Base-by-base conservation (phyloP, 345 rosid species). In the Camelina laxa region DNA sequence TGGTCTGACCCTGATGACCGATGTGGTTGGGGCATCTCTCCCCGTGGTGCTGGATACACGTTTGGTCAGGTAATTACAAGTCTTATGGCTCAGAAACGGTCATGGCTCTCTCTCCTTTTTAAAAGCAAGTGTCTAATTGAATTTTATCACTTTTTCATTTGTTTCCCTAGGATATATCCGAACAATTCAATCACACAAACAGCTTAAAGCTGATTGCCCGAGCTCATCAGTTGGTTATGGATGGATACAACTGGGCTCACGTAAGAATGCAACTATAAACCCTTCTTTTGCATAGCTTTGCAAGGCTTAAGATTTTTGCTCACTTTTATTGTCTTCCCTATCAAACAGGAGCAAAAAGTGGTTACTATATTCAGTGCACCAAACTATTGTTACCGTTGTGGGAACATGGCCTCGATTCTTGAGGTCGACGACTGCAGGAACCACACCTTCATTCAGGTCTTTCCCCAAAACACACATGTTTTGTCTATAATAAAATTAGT, bases 1-100 rank as follows among this genome's bases (percentile, higher is more conserved):
- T 93, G 98, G 98, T 91, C 97, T 44, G 98, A 91, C 60, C 98
- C 98, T 2, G 98, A 93, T 74, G 98, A 93, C 77, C 86, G 97
- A 2, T 91, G 97, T 84, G 97, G 96, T 41, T 93, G 96, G 98
- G 98, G 97, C 27, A 89, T 93, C 81, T 91, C 97, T 67, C 98
- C 98, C 2, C 87, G 98, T 73, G 98, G 98, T 75, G 98, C 97
- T 9, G 97, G 97, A 60, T 91, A 91, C 82, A 91, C 97, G 45
- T 93, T 93, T 79, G 98, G 98, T 76, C 98, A 94, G 81, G 98
- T 94, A 85, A 59, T 35, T 49, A 30, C 77, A 60, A 57, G 4
- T 66, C 39, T 53, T 58, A 50, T 21, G 4, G 24, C 12, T 47
- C 60, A 5, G 49, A 33, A 69, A 36, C n/a, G 2, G 19, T 13